These are phyloP conservation scores for Pseudogymnoascus sp. DNA, from an alignment of 2,329 filamentous ascomycete species.

Conservation along the genomic window DNA sequence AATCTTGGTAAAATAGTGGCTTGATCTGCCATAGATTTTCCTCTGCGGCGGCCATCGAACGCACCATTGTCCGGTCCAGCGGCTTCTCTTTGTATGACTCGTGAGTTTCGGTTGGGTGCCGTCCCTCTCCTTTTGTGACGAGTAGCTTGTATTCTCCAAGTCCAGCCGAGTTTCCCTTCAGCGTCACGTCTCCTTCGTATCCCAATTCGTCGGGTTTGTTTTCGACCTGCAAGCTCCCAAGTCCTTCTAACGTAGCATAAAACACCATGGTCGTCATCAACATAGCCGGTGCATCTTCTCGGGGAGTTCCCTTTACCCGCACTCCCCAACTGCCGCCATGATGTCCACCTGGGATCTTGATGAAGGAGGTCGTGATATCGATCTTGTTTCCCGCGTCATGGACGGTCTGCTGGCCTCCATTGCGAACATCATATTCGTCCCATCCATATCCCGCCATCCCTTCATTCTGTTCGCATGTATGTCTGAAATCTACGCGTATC, in stretches of 20 bases:
- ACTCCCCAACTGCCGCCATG: constrained; percentile 90
- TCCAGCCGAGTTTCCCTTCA: constrained; percentile 61
- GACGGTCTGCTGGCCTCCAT: constrained; percentile 80
- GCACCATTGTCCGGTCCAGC: constrained; percentile 66
- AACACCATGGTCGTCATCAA: constrained; percentile 73
- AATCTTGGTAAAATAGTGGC: constrained; percentile 52
- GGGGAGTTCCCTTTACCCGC: constrained; percentile 72
- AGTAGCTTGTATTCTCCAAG: constrained; percentile 75
- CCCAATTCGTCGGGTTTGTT: constrained; percentile 46
- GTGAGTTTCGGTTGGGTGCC: constrained; percentile 57
- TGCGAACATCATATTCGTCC: constrained; percentile 91
- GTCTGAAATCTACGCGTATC: constrained; percentile 60
- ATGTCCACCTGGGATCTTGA: constrained; percentile 79
- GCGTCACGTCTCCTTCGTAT: constrained; percentile 52
- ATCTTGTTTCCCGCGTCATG: constrained; percentile 82
- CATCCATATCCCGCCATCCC: constrained; percentile 94
- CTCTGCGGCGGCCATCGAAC: constrained; percentile 57
- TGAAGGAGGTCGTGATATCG: constrained; percentile 86
- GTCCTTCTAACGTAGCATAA: constrained; percentile 72
- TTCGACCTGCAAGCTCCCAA: constrained; percentile 56
- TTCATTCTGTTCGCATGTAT: constrained; percentile 93
- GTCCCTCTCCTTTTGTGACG: constrained; percentile 60
- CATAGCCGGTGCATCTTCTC: constrained; percentile 56
- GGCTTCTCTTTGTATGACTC: constrained; percentile 60
- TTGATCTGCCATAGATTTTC: constrained; percentile 80